A percentile compares a stretch with the other conserved stretches of the same genome.
Evolutionary conservation across 1,284 basidiomycete species (phyloP).

Genomic region (Boletus sp.): DNA sequence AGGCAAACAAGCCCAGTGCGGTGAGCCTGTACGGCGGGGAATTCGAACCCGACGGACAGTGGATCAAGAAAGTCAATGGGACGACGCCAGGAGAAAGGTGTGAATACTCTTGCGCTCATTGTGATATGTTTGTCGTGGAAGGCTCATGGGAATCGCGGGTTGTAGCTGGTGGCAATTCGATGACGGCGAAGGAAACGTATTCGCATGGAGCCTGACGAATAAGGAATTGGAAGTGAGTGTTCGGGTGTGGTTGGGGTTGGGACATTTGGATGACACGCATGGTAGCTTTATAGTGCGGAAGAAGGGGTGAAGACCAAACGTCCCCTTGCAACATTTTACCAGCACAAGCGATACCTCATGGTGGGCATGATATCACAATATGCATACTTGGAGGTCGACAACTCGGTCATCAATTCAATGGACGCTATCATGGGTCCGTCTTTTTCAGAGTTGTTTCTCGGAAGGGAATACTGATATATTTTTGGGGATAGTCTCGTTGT

Average conservation of each 20-base stretch:
- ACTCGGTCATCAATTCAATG: constrained; percentile 34
- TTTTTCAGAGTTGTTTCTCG: neutral
- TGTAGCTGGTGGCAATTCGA: constrained; percentile 29
- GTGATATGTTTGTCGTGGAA: neutral
- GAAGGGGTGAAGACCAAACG: constrained; percentile 12
- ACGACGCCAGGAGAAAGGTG: constrained; percentile 19
- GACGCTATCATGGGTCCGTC: constrained; percentile 40
- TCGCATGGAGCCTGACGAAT: constrained; percentile 19
- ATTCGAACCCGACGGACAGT: constrained; percentile 13
- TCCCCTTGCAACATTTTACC: constrained; percentile 37
- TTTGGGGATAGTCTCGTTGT: constrained; percentile 19
- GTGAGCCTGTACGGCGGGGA: constrained; percentile 18
- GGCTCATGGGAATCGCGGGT: constrained; percentile 1
- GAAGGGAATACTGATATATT: constrained; percentile 3
- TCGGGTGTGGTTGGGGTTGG: neutral
- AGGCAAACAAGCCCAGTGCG: constrained; percentile 24
- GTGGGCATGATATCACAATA: constrained; percentile 39
- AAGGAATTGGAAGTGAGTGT: constrained; percentile 15
- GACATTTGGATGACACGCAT: neutral
- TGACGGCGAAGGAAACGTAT: constrained; percentile 23
- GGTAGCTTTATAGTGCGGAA: constrained; percentile 17
- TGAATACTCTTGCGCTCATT: neutral
- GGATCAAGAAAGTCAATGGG: constrained; percentile 20
- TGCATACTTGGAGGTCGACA: constrained; percentile 40
- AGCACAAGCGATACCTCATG: constrained; percentile 37